These are phyloP conservation scores for Berkeleyomyces basicola DNA, from an alignment of 2,329 filamentous ascomycete genomes.

Conservation along the genomic window DNA sequence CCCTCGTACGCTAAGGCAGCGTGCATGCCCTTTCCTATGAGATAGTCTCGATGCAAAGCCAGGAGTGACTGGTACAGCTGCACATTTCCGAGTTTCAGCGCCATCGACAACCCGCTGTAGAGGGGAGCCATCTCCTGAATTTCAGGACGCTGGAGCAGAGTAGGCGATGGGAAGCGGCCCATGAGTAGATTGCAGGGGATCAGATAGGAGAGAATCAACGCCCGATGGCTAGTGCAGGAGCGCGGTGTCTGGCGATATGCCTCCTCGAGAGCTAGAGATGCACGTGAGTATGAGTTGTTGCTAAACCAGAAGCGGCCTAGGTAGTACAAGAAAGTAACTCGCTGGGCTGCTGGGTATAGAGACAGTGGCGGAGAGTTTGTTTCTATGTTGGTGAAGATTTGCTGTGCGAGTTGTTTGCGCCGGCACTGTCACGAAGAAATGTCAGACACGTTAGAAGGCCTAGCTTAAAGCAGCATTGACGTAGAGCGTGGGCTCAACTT, in stretches of 20 bases:
- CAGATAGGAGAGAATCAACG: slow-evolving; percentile 67
- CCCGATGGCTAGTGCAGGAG: slow-evolving; percentile 53
- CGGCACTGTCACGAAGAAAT: slow-evolving; percentile 38
- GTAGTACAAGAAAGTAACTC: slow-evolving; percentile 88
- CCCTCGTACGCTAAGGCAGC: slow-evolving; percentile 61
- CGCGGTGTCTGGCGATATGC: slow-evolving; percentile 57
- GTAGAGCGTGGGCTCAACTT: slow-evolving; percentile 17
- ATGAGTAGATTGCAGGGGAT: slow-evolving; percentile 70
- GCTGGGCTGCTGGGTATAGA: slow-evolving; percentile 69
- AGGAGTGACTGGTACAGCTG: slow-evolving; percentile 55
- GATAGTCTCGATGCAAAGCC: slow-evolving; percentile 49
- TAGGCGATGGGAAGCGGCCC: slow-evolving; percentile 58
- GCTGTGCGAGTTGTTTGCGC: slow-evolving; percentile 68
- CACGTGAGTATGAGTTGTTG: slow-evolving; percentile 66
- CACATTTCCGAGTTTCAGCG: slow-evolving; percentile 60
- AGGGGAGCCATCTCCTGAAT: slow-evolving; percentile 44
- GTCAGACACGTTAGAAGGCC: slow-evolving; percentile 10
- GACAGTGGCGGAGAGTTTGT: slow-evolving; percentile 66
- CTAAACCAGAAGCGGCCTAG: slow-evolving; percentile 80
- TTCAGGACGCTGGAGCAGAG: slow-evolving; percentile 54
- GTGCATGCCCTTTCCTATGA: slow-evolving; percentile 58
- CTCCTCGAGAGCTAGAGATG: slow-evolving; percentile 55
- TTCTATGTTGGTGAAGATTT: slow-evolving; percentile 78
- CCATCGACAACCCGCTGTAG: slow-evolving; percentile 56
- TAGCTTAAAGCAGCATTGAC: not conserved